A percentile compares a stretch with the other conserved stretches of the same genome.
Evolutionary conservation across 495 filamentous ascomycete genomes (phyloP).

Genomic region (Aspergillus steynii): DNA sequence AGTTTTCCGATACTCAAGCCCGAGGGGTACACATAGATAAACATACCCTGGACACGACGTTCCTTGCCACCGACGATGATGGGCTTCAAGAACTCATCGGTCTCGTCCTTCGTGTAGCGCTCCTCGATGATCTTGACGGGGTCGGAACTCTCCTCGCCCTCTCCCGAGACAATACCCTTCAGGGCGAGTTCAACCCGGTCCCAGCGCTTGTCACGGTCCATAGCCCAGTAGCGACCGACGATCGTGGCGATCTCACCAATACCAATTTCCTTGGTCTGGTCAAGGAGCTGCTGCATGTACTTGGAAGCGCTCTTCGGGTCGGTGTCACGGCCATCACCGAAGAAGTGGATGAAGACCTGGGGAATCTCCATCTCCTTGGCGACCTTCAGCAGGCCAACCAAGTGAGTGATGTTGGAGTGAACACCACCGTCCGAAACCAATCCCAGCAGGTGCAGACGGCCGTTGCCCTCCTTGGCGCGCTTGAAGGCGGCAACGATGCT

Average conservation of each 20-base stretch:
- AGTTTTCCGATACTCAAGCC: slow-evolving; percentile 12
- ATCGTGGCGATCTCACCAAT: slow-evolving; percentile 87
- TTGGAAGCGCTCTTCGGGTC: slow-evolving; percentile 87
- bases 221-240: slow-evolving; percentile 95
- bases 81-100: slow-evolving; percentile 96
- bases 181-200: slow-evolving; percentile 87
- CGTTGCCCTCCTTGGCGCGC: slow-evolving; percentile 82
- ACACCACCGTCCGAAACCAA: slow-evolving; percentile 95
- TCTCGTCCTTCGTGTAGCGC: slow-evolving; percentile 83
- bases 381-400: slow-evolving; percentile 80
- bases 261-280: slow-evolving; percentile 78
- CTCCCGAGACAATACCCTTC: slow-evolving; percentile 80
- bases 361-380: slow-evolving; percentile 87
- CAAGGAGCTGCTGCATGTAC: slow-evolving; percentile 83
- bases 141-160: slow-evolving; percentile 82
- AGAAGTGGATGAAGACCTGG: slow-evolving; percentile 97
- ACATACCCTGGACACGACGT: slow-evolving; percentile 74
- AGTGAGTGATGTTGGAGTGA: slow-evolving; percentile 90
- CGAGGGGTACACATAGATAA: not conserved
- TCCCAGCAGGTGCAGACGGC: slow-evolving; percentile 87
- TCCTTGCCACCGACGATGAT: slow-evolving; percentile 91
- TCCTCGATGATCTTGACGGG: slow-evolving; percentile 84
- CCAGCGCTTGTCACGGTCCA: slow-evolving; percentile 99
- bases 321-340: slow-evolving; percentile 95
- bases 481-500: slow-evolving; percentile 77